These are phyloP conservation scores for Trichophyton verrucosum DNA, from an alignment of 2,329 filamentous ascomycete species.

Conservation along the genomic window DNA sequence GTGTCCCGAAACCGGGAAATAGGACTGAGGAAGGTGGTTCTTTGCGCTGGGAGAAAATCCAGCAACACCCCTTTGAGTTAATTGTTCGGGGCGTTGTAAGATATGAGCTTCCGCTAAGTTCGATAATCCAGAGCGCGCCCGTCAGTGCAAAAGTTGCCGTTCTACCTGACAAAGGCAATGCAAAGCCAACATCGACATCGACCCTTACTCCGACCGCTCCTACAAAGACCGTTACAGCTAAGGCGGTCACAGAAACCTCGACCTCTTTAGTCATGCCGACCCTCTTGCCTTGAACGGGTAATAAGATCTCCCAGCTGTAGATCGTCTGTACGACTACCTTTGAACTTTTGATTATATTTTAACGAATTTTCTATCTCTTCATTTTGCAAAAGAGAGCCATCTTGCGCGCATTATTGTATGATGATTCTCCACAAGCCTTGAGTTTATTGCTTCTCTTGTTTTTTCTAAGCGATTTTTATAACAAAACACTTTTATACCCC, in stretches of 20 bases:
- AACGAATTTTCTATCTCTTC: constrained; percentile 1
- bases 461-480: constrained; percentile 2
- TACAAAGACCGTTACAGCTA: not conserved
- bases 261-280: not conserved
- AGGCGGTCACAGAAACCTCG: not conserved
- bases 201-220: not conserved
- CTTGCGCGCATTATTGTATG: not conserved
- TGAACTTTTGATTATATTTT: not conserved
- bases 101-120: constrained; percentile 55
- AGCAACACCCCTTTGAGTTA: constrained; percentile 85
- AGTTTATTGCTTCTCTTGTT: not conserved
- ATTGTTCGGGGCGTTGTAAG: constrained; percentile 84
- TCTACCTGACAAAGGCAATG: constrained; percentile 21
- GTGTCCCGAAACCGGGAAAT: constrained; percentile 73
- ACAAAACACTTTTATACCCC: constrained; percentile 1
- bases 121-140: constrained; percentile 40
- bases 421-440: not conserved
- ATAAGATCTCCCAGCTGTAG: not conserved
- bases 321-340: not conserved
- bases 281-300: not conserved
- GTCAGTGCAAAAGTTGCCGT: constrained; percentile 32
- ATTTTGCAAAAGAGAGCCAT: not conserved
- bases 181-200: not conserved
- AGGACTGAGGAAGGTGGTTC: constrained; percentile 70
- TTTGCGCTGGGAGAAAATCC: constrained; percentile 77